Conservation (phyloP, 179 eudicot species). For the Drosera spatulata region DNA sequence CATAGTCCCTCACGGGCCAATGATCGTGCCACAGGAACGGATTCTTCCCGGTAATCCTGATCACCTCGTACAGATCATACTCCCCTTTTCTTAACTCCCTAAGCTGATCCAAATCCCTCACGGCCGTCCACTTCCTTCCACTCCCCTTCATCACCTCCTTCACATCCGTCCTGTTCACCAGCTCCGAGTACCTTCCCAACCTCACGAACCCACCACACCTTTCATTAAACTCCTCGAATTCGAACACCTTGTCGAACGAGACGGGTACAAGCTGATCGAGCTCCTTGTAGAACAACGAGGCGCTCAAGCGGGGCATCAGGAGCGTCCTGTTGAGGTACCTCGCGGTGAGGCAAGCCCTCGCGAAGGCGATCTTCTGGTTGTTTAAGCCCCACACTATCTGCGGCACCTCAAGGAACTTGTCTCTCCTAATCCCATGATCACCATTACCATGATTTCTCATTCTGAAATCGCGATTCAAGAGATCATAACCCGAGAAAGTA, state of each 20-base stretch:
- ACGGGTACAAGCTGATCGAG: constrained; percentile 59
- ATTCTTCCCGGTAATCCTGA: constrained; percentile 64
- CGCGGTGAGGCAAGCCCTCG: constrained; percentile 86
- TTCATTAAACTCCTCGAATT: constrained; percentile 53
- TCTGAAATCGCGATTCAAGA: constrained; percentile 8
- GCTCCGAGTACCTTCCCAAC: constrained; percentile 46
- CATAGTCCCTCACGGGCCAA: constrained; percentile 85
- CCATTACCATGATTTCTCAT: constrained; percentile 1
- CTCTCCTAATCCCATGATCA: constrained; percentile 13
- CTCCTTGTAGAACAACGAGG: constrained; percentile 88
- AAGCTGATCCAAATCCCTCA: constrained; percentile 72
- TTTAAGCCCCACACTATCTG: constrained; percentile 95
- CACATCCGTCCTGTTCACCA: constrained; percentile 31
- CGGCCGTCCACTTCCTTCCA: constrained; percentile 80
- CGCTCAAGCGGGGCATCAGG: constrained; percentile 90
- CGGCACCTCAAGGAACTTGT: constrained; percentile 77
- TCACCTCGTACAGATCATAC: constrained; percentile 38
- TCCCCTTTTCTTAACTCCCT: constrained; percentile 33
- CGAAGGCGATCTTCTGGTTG: constrained; percentile 95
- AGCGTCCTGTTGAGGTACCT: constrained; percentile 68
- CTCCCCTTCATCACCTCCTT: constrained; percentile 71
- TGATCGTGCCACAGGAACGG: constrained; percentile 98
- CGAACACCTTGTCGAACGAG: constrained; percentile 69
- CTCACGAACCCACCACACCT: constrained; percentile 67
- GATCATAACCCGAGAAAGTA: constrained; percentile 13